A percentile compares a stretch with the other conserved stretches of the same genome.
Evolutionary conservation across 371 early-diverging fungal genomes (phyloP).

Genomic region (Basidiobolus meristosporus): DNA sequence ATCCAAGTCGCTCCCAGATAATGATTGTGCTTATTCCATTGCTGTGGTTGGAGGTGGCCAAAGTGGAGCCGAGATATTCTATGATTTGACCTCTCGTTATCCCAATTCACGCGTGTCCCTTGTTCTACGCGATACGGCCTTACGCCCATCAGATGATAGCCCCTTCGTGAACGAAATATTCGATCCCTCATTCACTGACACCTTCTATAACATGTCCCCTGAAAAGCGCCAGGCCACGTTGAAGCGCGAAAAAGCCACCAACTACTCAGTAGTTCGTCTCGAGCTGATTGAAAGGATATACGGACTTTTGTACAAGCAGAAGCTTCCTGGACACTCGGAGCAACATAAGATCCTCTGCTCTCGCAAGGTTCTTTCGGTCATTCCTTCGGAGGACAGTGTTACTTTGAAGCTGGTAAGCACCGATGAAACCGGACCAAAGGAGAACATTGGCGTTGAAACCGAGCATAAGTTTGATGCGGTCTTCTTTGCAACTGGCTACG

Average conservation of each 20-base stretch:
- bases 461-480: slow-evolving; percentile 6
- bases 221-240: background rate
- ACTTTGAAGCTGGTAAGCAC: no score
- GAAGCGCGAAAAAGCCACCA: slow-evolving; percentile 3
- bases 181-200: slow-evolving; percentile 4
- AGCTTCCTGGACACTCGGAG: slow-evolving; percentile 1
- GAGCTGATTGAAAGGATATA: slow-evolving; percentile 7
- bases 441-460: background rate
- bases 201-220: slow-evolving; percentile 3
- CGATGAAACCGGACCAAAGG: no score
- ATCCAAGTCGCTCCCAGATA: slow-evolving; percentile 3
- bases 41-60: slow-evolving; percentile 10
- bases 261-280: slow-evolving; percentile 9
- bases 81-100: slow-evolving; percentile 4
- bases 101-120: slow-evolving; percentile 6
- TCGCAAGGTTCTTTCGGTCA: no score
- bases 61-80: slow-evolving; percentile 8
- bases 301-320: slow-evolving; percentile 7
- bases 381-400: no score
- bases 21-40: background rate
- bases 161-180: slow-evolving; percentile 10
- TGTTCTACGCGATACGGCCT: slow-evolving; percentile 5
- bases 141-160: slow-evolving; percentile 7
- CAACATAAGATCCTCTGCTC: no score
- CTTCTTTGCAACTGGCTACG: slow-evolving; percentile 6